Percentiles rank a stretch among this genome's conserved stretches.
Evolutionary conservation across 1,139 yeast species (phyloP).

Genomic region (Taphrina populina): DNA sequence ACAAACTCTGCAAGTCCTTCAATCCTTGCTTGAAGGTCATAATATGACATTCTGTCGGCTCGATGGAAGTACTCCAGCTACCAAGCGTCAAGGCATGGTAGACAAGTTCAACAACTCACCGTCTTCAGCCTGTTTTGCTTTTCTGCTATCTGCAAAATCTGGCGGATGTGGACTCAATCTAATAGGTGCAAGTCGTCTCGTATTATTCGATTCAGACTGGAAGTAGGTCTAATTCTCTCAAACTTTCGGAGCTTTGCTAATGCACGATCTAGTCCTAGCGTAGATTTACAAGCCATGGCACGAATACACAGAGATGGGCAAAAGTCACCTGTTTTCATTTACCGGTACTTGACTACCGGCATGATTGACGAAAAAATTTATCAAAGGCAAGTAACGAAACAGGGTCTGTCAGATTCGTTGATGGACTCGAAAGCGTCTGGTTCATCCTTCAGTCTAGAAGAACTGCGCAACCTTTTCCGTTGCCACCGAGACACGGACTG

Average conservation of each 20-base stretch:
- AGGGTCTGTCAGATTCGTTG: constrained; percentile 73
- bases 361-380: constrained; percentile 91
- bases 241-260: neutral
- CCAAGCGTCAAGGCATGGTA: constrained; percentile 64
- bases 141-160: constrained; percentile 80
- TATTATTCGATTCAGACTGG: constrained; percentile 76
- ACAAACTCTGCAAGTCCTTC: constrained; percentile 76
- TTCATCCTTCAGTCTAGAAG: constrained; percentile 51
- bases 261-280: constrained; percentile 81
- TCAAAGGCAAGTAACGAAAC: constrained; percentile 88
- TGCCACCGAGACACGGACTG: constrained; percentile 55
- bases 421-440: constrained; percentile 51
- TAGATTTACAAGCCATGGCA: constrained; percentile 94
- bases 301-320: constrained; percentile 95
- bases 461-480: constrained; percentile 72
- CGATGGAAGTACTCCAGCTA: constrained; percentile 80
- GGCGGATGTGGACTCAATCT: constrained; percentile 89
- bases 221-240: constrained; percentile 10
- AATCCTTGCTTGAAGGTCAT: constrained; percentile 54
- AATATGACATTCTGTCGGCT: constrained; percentile 60
- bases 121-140: constrained; percentile 54
- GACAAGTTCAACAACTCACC: constrained; percentile 61
- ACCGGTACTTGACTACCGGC: constrained; percentile 75
- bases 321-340: constrained; percentile 69
- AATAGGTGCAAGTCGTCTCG: constrained; percentile 82